Conservation (phyloP, 495 filamentous ascomycete genomes). For the Jackrogersella minutella region DNA sequence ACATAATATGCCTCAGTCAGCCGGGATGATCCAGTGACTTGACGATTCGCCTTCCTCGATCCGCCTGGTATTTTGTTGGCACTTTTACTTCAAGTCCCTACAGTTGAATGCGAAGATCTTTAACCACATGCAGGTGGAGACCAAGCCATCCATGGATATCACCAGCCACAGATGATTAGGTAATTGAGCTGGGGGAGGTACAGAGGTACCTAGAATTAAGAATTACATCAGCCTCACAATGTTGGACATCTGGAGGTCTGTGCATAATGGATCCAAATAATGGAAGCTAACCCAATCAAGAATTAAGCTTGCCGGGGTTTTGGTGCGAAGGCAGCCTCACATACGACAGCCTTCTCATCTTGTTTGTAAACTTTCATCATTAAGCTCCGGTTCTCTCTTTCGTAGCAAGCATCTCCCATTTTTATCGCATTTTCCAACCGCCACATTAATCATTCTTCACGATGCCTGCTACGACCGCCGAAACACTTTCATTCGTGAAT, state of each 20-base stretch:
- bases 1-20: conserved; percentile 22
- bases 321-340: conserved; percentile 40
- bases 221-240: conserved; percentile 17
- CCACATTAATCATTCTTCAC: conserved; percentile 35
- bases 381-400: conserved; percentile 6
- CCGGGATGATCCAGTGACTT: not conserved
- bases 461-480: conserved; percentile 95
- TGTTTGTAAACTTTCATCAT: conserved; percentile 21
- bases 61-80: conserved; percentile 15
- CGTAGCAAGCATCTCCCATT: conserved; percentile 20
- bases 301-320: conserved; percentile 35
- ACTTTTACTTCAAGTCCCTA: not conserved
- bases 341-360: conserved; percentile 37
- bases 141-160: conserved; percentile 8
- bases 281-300: conserved; percentile 27
- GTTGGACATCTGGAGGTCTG: not conserved
- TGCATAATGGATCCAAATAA: not conserved
- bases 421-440: conserved; percentile 9
- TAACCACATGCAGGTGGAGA: not conserved
- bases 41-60: not conserved
- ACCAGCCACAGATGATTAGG: conserved; percentile 11
- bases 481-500: conserved; percentile 90
- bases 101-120: not conserved
- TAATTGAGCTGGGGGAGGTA: not conserved
- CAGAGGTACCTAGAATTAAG: conserved; percentile 9